A percentile compares a stretch with the other conserved stretches of the same genome.
These are phyloP conservation scores for Cytospora leucostoma DNA, from an alignment of 2,329 filamentous ascomycete species.

Conservation along the genomic window DNA sequence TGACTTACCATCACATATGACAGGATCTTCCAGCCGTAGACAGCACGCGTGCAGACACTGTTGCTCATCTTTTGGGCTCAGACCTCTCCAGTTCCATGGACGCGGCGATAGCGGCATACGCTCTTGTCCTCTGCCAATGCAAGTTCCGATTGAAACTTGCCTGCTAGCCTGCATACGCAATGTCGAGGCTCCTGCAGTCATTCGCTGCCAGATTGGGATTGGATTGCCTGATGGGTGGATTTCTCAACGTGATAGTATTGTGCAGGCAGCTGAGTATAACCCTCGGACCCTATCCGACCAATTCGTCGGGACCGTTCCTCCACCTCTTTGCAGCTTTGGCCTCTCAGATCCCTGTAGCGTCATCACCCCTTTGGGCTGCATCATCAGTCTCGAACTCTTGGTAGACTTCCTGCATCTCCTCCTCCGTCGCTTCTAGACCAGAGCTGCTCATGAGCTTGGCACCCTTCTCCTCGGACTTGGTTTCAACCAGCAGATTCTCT, in stretches of 20 bases:
- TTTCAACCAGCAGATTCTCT: constrained; percentile 82
- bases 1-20: constrained; percentile 14
- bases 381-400: constrained; percentile 37
- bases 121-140: neutral
- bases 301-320: neutral
- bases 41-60: neutral
- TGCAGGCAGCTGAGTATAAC: neutral
- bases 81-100: neutral
- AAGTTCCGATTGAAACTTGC: neutral
- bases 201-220: neutral
- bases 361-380: constrained; percentile 10
- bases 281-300: constrained; percentile 3
- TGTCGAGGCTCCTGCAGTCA: neutral
- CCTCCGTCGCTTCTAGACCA: constrained; percentile 64
- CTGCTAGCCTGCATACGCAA: neutral
- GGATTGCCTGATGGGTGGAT: neutral
- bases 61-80: neutral
- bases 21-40: neutral
- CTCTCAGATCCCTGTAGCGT: constrained; percentile 10
- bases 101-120: neutral
- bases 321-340: neutral
- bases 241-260: neutral
- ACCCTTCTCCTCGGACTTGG: constrained; percentile 69
- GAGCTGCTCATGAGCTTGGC: constrained; percentile 69
- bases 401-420: constrained; percentile 59